phyloP scores from a whole-genome alignment of 805 yeast species.

The Zygosaccharomyces bisporus region DNA sequence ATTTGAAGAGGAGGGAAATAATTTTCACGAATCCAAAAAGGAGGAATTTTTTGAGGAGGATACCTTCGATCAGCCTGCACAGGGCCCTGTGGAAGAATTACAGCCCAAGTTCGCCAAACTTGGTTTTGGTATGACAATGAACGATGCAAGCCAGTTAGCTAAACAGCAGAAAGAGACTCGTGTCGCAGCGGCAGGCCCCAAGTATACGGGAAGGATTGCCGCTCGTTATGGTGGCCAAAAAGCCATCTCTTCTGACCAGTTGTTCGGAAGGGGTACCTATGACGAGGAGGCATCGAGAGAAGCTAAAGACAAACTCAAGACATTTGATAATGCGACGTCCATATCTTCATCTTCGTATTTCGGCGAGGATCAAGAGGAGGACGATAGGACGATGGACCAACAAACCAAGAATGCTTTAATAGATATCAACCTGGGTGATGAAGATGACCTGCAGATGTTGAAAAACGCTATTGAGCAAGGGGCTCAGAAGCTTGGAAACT shows the following conservation, averaged over 20 bases:
- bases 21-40: conserved; percentile 10
- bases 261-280: conserved; percentile 81
- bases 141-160: conserved; percentile 49
- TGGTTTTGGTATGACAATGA: conserved; percentile 85
- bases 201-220: conserved; percentile 71
- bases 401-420: conserved; percentile 43
- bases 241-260: conserved; percentile 94
- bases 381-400: conserved; percentile 30
- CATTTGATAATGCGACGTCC: conserved; percentile 81
- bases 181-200: conserved; percentile 49
- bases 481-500: conserved; percentile 81
- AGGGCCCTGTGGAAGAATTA: conserved; percentile 28
- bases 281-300: conserved; percentile 76
- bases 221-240: conserved; percentile 82
- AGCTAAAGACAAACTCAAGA: conserved; percentile 75
- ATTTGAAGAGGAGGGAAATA: conserved; percentile 8
- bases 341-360: conserved; percentile 91
- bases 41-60: conserved; percentile 16
- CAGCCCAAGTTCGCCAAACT: conserved; percentile 73
- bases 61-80: conserved; percentile 20
- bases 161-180: conserved; percentile 38
- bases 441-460: conserved; percentile 82
- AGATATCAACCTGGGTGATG: conserved; percentile 69
- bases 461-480: conserved; percentile 93
- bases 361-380: conserved; percentile 70